Conservation (phyloP, 208 protist species). For the Trypanosoma melophagium region DNA sequence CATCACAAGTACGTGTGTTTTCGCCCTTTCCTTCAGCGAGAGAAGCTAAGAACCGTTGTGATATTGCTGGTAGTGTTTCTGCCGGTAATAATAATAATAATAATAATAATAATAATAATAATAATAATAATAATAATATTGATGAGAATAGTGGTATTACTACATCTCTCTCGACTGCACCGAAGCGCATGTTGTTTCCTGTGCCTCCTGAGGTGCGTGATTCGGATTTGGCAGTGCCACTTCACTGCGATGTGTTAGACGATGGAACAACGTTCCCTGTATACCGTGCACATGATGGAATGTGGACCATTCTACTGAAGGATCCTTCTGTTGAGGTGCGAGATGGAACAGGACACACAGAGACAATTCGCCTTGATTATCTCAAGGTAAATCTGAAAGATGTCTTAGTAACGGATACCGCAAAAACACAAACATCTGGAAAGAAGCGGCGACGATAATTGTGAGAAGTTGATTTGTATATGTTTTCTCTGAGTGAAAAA, state of each 20-base stretch:
- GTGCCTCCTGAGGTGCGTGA: neutral
- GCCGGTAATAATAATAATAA: neutral
- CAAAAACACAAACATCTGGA: neutral
- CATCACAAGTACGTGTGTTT: slow-evolving; percentile 53
- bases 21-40: slow-evolving; percentile 28
- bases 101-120: neutral
- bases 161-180: neutral
- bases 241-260: slow-evolving; percentile 20
- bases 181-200: slow-evolving; percentile 5
- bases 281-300: slow-evolving; percentile 62
- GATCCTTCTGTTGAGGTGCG: slow-evolving; percentile 66
- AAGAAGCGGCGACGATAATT: slow-evolving; percentile 22
- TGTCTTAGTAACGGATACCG: neutral
- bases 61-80: neutral
- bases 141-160: neutral
- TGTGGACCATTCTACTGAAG: slow-evolving; percentile 88
- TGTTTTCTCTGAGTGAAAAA: neutral
- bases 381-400: slow-evolving; percentile 63
- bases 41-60: neutral
- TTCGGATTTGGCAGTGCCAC: neutral
- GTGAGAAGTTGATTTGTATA: neutral
- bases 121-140: neutral
- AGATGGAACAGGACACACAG: slow-evolving; percentile 52
- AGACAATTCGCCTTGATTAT: slow-evolving; percentile 75
- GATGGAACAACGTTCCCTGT: slow-evolving; percentile 69